A percentile compares a stretch with the other conserved stretches of the same genome.
Conservation (phyloP, 2,329 filamentous ascomycete species). For the Fusarium sp. region DNA sequence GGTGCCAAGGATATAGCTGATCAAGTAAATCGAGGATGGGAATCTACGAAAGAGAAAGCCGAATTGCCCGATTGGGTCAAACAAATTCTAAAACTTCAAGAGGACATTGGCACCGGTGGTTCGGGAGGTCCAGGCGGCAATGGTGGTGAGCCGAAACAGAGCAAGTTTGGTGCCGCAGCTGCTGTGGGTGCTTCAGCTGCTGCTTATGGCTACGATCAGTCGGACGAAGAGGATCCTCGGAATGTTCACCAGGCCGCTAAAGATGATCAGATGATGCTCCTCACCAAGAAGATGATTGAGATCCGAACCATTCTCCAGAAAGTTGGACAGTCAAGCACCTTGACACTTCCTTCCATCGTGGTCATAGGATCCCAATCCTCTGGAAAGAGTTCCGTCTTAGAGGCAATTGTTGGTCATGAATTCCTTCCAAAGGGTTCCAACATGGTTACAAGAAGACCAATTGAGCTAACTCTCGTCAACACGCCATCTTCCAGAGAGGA, state of each 20-base stretch:
- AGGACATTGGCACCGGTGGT: conserved; percentile 66
- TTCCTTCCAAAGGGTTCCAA: conserved; percentile 98
- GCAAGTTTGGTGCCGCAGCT: conserved; percentile 68
- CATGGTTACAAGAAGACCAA: conserved; percentile 96
- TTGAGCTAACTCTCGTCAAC: conserved; percentile 95
- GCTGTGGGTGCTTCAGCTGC: conserved; percentile 79
- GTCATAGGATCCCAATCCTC: conserved; percentile 99
- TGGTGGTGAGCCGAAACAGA: conserved; percentile 66
- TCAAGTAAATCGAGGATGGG: conserved; percentile 84
- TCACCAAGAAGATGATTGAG: conserved; percentile 99
- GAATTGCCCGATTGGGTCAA: conserved; percentile 82
- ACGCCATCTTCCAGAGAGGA: conserved; percentile 88
- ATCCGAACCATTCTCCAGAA: conserved; percentile 91
- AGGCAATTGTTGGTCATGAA: conserved; percentile 97
- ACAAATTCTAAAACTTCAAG: conserved; percentile 73
- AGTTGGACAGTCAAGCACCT: conserved; percentile 88
- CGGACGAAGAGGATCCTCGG: conserved; percentile 72
- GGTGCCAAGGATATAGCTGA: conserved; percentile 79
- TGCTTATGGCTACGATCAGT: conserved; percentile 81
- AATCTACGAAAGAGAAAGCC: conserved; percentile 82
- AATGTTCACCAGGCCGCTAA: conserved; percentile 74
- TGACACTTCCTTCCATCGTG: conserved; percentile 96
- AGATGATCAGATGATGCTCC: conserved; percentile 99
- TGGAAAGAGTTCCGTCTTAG: conserved; percentile 95
- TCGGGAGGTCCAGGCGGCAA: conserved; percentile 60